Conservation (phyloP, 257 asterid genomes). For the Solanum infundibuliforme region DNA sequence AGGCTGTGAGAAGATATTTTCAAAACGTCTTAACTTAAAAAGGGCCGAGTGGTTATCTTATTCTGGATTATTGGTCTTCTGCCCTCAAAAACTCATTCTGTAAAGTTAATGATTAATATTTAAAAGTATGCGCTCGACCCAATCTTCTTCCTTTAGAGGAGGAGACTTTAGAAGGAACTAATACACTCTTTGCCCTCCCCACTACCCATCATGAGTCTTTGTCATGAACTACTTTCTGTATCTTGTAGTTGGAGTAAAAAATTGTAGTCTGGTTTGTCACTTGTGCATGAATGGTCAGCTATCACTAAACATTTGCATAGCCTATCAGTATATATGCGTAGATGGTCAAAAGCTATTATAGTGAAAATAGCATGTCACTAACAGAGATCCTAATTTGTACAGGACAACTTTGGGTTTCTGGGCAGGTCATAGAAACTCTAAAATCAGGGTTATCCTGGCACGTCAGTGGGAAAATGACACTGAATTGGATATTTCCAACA, state of each 20-base stretch:
- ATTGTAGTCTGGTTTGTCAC: not conserved
- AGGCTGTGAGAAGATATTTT: not conserved
- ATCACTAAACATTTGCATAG: not conserved
- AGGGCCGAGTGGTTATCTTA: not conserved
- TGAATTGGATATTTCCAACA: conserved; percentile 76
- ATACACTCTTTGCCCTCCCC: not conserved
- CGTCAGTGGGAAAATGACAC: conserved; percentile 96
- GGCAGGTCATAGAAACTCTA: conserved; percentile 98
- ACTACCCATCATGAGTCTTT: not conserved
- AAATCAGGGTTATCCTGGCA: conserved; percentile 86
- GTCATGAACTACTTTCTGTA: not conserved
- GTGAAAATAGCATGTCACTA: not conserved
- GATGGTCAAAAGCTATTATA: not conserved
- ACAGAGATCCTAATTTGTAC: conserved; percentile 17
- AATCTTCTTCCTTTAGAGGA: not conserved
- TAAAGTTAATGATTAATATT: not conserved
- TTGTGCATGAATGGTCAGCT: not conserved
- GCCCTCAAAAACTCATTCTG: not conserved
- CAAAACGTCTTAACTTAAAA: not conserved
- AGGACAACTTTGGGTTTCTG: conserved; percentile 95
- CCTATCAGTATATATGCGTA: not conserved
- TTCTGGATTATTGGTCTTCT: not conserved
- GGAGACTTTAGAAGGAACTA: not conserved
- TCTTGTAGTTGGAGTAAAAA: not conserved
- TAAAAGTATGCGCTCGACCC: not conserved